Conservation (phyloP, 2,329 filamentous ascomycete genomes). For the Cadophora sp. region DNA sequence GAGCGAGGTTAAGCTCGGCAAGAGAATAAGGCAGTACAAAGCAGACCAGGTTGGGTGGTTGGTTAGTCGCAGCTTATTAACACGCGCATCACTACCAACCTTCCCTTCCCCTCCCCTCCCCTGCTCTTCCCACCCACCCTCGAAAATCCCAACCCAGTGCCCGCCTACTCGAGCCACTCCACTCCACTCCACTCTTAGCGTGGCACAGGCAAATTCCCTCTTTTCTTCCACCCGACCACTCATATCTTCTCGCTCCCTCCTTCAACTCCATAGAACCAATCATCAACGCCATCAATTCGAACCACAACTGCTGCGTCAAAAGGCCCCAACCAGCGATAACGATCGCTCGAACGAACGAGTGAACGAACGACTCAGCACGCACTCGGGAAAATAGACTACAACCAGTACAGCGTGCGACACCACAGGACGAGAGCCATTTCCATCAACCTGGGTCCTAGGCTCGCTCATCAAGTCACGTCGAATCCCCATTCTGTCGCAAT, state of each 20-base stretch:
- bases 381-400: conserved; percentile 23
- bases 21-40: not conserved
- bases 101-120: too few species aligned
- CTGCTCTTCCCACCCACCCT: not conserved
- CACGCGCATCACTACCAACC: not conserved
- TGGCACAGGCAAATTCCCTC: not conserved
- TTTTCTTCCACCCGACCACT: conserved; percentile 27
- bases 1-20: not conserved
- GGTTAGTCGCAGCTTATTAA: conserved; percentile 10
- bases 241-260: conserved; percentile 27
- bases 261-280: conserved; percentile 37
- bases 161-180: too few species aligned
- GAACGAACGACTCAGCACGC: conserved; percentile 2
- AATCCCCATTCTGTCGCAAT: not conserved
- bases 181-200: not conserved
- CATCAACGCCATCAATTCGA: conserved; percentile 34
- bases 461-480: not conserved
- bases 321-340: conserved; percentile 31
- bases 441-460: conserved; percentile 11
- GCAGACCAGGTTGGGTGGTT: not conserved
- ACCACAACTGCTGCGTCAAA: conserved; percentile 24
- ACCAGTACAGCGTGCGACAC: not conserved
- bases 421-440: not conserved
- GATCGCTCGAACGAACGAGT: conserved; percentile 15
- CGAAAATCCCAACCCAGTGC: not conserved